Base-by-base conservation (phyloP, 73 alveolate genomes). In the Paramecium sexaurelia region DNA sequence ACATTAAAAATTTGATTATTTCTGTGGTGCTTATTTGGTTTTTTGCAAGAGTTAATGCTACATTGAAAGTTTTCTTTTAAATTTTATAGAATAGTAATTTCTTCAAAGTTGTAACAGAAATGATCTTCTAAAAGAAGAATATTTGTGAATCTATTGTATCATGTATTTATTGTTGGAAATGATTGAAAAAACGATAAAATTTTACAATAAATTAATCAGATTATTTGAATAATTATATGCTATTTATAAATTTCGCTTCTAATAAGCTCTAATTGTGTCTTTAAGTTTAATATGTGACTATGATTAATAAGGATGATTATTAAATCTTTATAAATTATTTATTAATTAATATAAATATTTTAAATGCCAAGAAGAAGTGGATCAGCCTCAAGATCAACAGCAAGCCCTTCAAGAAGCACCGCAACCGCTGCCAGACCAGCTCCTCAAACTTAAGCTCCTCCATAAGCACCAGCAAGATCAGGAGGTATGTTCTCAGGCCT, bases 401-500 rank as follows among this genome's bases (percentile, higher is more conserved):
- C 83, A 71, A 71, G 86, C 7, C 92, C 94, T 11, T 57, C 94
- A 55, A 61, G 92, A 47, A 91, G 93, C 6, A 55, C 94, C 29
- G 88, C 95, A 24, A 92, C 94, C 24, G 61, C 92, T 17, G 55
- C 88, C 32, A 92, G 94, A 85, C 88, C 95, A 71, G 86, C 86
- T 6, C 86, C 86, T 33, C 13, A 71, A 71, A 22, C 86, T 35
- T 37, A 86, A 86, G 87, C 93, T 57, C 86, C 93, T 20, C 68
- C 93, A 20, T 45, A 86, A 55, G 75, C 71, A 27, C 92, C 51
- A 37, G 75, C 83, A 61, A 61, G 87, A 29, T 57, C 87, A 36
- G 93, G 87, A 67, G 96, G 96, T 78, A 75, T 93, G 94, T 91
- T 93, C 57, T 73, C 95, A 11, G 95, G 96, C 33, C 89, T 94